Evolutionary conservation across 2,329 filamentous ascomycete genomes (phyloP).

Genomic region (Zalaria obscura): DNA sequence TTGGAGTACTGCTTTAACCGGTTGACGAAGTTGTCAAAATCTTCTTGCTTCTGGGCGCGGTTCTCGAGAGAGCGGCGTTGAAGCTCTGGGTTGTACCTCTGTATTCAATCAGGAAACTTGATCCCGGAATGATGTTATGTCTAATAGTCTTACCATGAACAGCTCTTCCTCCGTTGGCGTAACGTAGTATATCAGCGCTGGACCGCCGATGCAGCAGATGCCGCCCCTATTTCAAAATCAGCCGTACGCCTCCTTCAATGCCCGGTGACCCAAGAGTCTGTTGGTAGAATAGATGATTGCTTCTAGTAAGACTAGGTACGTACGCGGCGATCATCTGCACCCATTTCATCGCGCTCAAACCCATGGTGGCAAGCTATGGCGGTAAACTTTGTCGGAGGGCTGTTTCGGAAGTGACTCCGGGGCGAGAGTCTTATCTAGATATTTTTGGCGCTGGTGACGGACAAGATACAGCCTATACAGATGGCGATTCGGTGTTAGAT

Average conservation of each 20-base stretch:
- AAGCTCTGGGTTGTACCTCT: constrained; percentile 89
- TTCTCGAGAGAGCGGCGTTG: constrained; percentile 75
- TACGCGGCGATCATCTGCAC: constrained; percentile 60
- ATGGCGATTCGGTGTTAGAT: too few relatives aligned
- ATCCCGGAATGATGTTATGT: not conserved
- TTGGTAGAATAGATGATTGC: constrained; percentile 2
- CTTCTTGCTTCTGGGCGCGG: constrained; percentile 59
- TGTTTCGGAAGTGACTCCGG: too few relatives aligned
- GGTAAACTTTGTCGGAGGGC: too few relatives aligned
- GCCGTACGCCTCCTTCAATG: not conserved
- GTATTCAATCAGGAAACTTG: not conserved
- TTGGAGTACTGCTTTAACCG: constrained; percentile 80
- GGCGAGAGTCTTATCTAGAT: too few relatives aligned
- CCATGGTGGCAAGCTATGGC: constrained; percentile 22
- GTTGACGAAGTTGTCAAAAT: constrained; percentile 78
- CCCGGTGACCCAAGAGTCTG: not conserved
- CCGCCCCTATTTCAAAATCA: constrained; percentile 42
- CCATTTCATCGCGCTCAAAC: constrained; percentile 31
- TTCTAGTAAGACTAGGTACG: constrained; percentile 18
- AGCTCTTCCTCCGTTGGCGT: constrained; percentile 83
- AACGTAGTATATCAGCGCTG: constrained; percentile 65
- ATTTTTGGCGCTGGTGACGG: too few relatives aligned
- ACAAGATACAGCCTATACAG: too few relatives aligned
- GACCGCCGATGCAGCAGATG: constrained; percentile 65
- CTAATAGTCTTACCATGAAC: constrained; percentile 41